Base-by-base conservation (phyloP, 2,329 filamentous ascomycete genomes). In the Stemphylium lycopersici region DNA sequence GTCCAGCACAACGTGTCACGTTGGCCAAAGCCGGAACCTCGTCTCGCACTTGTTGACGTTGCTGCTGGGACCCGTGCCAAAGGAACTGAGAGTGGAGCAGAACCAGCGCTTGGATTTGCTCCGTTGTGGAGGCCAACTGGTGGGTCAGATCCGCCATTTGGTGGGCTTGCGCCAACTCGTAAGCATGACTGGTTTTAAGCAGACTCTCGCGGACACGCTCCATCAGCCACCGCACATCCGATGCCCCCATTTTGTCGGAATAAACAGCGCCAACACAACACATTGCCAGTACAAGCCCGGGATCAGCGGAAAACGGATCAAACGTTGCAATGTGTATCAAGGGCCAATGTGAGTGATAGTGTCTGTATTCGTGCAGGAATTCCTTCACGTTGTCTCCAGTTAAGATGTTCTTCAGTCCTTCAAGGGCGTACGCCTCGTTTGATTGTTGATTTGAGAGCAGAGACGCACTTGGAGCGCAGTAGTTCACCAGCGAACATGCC, bases 221-320 rank as follows among this genome's bases (percentile, higher is more conserved):
- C 81, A 89, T 89, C 73, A 90, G 80, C 69, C 86, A 84, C 58
- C 88, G 85, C 59, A 89, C 86, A 61, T 89, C 81, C 56, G 80
- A 77, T 39, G 86, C 75, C 24, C 80, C 77, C 57, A 89, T 77
- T 56, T 81, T 81, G 48, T 88, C 82, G 46, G 89, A 90, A 74
- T 91, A 92, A 52, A 90, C 89, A 36, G 89, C 88, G 33, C 89
- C 89, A 64, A 90, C 81, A 70, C 87, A 90, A 66, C 89, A 86
- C 80, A 92, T 89, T 57, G 83, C 82, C 55, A 89, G 81, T 44
- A 90, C 77, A 56, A 91, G 80, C 60, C 87, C 86, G 56, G 87
- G 85, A 70, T 88, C 86, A 41, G 86, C 84, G 58, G 87, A 82
- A 57, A 83, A 79, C 48, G 89, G 83, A 67, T 86, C 83, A 75